These are phyloP conservation scores for Takashimella koratensis DNA, from an alignment of 1,284 basidiomycete genomes.

Conservation along the genomic window DNA sequence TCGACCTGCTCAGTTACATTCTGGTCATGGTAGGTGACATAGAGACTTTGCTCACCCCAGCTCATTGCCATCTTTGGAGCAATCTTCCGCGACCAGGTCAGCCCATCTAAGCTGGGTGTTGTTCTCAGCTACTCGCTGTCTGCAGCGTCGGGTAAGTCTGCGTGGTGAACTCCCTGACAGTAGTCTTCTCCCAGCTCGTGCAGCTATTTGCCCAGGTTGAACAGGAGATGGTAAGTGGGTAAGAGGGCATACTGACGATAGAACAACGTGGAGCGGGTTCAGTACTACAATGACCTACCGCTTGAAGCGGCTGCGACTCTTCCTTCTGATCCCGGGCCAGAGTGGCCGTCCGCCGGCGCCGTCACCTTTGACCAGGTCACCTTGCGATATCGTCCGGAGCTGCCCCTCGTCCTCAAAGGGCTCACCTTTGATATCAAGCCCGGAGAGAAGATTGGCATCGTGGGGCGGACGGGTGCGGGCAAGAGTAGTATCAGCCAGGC, in stretches of 20 bases:
- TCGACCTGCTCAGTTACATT: too few relatives aligned
- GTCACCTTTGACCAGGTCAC: conserved; percentile 41
- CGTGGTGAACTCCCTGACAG: too few relatives aligned
- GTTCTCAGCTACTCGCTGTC: too few relatives aligned
- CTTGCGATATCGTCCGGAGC: conserved; percentile 37
- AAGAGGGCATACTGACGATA: too few relatives aligned
- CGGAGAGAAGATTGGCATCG: conserved; percentile 58
- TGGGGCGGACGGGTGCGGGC: conserved; percentile 66
- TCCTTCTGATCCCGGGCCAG: conserved; percentile 10
- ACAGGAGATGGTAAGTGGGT: conserved; percentile 24
- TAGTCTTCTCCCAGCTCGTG: too few relatives aligned
- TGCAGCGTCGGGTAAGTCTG: too few relatives aligned
- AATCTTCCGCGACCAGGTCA: too few relatives aligned
- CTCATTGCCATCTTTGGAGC: too few relatives aligned
- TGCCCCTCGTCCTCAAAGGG: conserved; percentile 38
- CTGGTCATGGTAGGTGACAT: too few relatives aligned
- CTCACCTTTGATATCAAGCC: conserved; percentile 29
- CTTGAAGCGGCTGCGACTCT: conserved; percentile 16
- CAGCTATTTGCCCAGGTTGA: conserved; percentile 16
- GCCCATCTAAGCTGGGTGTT: too few relatives aligned
- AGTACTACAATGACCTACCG: conserved; percentile 22
- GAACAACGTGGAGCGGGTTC: conserved; percentile 31
- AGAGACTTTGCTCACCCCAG: too few relatives aligned
- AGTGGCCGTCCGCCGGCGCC: conserved; percentile 35
- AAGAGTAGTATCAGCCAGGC: conserved; percentile 56